Evolutionary conservation across 1,139 yeast species (phyloP).

Genomic region (Suhomyces atakaporum): DNA sequence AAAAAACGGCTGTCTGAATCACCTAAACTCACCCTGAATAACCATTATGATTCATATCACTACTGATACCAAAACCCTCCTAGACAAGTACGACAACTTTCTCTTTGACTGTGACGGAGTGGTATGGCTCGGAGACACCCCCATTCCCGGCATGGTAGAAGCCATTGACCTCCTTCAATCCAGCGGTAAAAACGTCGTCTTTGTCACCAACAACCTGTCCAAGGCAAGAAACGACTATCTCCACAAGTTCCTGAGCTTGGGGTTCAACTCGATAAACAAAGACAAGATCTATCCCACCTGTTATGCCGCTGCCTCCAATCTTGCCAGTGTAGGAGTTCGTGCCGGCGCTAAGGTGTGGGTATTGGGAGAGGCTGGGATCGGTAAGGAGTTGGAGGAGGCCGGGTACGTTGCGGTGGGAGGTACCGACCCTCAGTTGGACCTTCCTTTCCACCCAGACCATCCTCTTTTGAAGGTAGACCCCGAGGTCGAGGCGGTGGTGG

Average conservation of each 20-base stretch:
- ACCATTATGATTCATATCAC: too few species aligned
- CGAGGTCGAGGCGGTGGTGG: conserved; percentile 43
- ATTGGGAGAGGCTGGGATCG: conserved; percentile 81
- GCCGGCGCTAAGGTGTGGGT: conserved; percentile 67
- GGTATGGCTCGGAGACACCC: conserved; percentile 77
- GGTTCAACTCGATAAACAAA: conserved; percentile 32
- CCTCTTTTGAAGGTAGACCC: conserved; percentile 47
- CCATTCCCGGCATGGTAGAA: conserved; percentile 73
- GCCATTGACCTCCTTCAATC: conserved; percentile 58
- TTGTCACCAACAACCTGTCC: conserved; percentile 45
- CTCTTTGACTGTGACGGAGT: conserved; percentile 96
- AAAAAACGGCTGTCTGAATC: too few species aligned
- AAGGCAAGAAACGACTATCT: conserved; percentile 37
- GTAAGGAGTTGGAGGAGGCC: conserved; percentile 63
- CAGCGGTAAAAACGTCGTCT: conserved; percentile 33
- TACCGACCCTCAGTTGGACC: conserved; percentile 45
- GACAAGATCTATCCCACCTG: conserved; percentile 41
- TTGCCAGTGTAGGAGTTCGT: conserved; percentile 27
- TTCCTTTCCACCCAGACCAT: conserved; percentile 40
- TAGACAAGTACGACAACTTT: conserved; percentile 73
- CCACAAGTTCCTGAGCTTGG: conserved; percentile 34
- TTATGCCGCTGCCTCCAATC: conserved; percentile 35
- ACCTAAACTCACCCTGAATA: too few species aligned
- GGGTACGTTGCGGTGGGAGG: conserved; percentile 82
- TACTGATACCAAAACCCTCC: conserved; percentile 52